A percentile compares a stretch with the other conserved stretches of the same genome.
Conservation (phyloP, 257 asterid genomes). For the Gentiana dahurica region DNA sequence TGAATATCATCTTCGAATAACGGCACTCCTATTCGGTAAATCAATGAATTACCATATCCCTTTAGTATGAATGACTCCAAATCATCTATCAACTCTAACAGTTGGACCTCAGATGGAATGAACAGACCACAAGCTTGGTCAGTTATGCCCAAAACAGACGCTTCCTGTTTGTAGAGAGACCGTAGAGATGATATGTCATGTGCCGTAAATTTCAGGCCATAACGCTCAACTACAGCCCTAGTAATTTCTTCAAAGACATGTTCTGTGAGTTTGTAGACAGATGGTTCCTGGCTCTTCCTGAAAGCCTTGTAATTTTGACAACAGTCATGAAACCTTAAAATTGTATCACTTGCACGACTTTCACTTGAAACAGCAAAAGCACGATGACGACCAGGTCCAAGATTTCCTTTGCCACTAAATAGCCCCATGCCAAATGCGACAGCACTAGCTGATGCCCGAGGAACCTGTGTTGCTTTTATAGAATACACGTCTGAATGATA, state of each 20-base stretch:
- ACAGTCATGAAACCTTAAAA: slow-evolving; percentile 90
- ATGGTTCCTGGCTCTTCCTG: slow-evolving; percentile 85
- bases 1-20: slow-evolving; percentile 76
- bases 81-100: slow-evolving; percentile 95
- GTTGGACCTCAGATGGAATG: slow-evolving; percentile 66
- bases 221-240: slow-evolving; percentile 35
- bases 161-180: slow-evolving; percentile 98
- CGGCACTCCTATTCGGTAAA: slow-evolving; percentile 88
- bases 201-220: slow-evolving; percentile 67
- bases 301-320: slow-evolving; percentile 90
- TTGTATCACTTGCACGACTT: slow-evolving; percentile 89
- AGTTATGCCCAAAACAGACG: slow-evolving; percentile 64
- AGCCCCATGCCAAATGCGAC: slow-evolving; percentile 98
- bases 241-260: slow-evolving; percentile 62
- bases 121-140: slow-evolving; percentile 88
- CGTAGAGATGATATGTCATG: slow-evolving; percentile 68
- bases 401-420: slow-evolving; percentile 70
- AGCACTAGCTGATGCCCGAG: slow-evolving; percentile 97
- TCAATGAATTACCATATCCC: slow-evolving; percentile 88
- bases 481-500: slow-evolving; percentile 85
- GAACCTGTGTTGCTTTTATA: slow-evolving; percentile 81
- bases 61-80: slow-evolving; percentile 74
- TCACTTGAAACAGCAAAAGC: slow-evolving; percentile 93
- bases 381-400: slow-evolving; percentile 77
- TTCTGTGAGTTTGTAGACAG: slow-evolving; percentile 61